These are phyloP conservation scores for Xylariaceae sp. DNA, from an alignment of 2,329 filamentous ascomycete genomes.

Conservation along the genomic window DNA sequence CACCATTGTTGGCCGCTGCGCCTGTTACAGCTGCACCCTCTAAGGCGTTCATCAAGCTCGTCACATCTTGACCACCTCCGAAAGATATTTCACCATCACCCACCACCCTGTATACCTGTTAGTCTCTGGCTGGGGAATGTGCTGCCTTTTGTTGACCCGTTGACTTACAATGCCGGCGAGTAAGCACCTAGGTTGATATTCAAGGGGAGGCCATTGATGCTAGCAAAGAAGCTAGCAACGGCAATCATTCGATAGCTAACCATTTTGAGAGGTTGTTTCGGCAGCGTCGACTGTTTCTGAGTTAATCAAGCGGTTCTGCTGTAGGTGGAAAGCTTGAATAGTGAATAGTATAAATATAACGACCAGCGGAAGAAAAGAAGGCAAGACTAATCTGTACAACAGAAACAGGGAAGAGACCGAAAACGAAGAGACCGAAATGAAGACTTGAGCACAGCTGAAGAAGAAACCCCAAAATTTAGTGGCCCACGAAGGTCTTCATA, in stretches of 20 bases:
- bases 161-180: constrained; percentile 50
- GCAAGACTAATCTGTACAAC: constrained; percentile 33
- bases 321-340: constrained; percentile 23
- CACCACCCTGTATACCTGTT: constrained; percentile 41
- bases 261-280: constrained; percentile 39
- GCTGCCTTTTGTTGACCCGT: neutral
- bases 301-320: constrained; percentile 12
- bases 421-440: constrained; percentile 33
- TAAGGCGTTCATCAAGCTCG: constrained; percentile 51
- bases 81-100: constrained; percentile 45
- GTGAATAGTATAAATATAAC: constrained; percentile 36
- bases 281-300: constrained; percentile 1
- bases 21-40: constrained; percentile 50
- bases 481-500: constrained; percentile 40
- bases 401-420: constrained; percentile 36
- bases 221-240: constrained; percentile 45
- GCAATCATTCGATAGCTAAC: constrained; percentile 45
- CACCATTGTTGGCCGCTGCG: constrained; percentile 34
- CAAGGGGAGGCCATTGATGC: constrained; percentile 44
- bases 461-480: constrained; percentile 22
- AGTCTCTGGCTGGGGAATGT: constrained; percentile 12
- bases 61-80: constrained; percentile 52
- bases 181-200: constrained; percentile 54
- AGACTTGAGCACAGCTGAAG: constrained; percentile 45
- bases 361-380: constrained; percentile 44